A percentile compares a stretch with the other conserved stretches of the same genome.
Conservation (phyloP, 2,329 filamentous ascomycete genomes). For the Boeremia exigua region DNA sequence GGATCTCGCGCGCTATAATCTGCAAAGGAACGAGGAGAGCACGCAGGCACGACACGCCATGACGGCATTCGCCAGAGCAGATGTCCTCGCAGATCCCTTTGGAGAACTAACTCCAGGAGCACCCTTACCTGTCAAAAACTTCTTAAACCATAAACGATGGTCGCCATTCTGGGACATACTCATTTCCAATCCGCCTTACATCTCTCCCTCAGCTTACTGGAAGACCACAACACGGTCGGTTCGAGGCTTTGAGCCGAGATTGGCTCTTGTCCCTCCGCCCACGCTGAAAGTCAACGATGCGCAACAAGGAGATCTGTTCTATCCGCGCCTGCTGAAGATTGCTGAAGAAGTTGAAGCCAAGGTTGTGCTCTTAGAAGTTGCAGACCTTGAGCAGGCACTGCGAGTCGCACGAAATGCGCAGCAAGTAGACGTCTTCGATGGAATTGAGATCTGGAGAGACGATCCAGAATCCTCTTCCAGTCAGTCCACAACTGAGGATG, state of each 20-base stretch:
- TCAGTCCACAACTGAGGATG: conserved; percentile 5
- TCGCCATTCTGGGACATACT: conserved; percentile 64
- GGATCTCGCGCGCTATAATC: conserved; percentile 69
- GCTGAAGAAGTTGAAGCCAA: conserved; percentile 58
- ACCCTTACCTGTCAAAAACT: conserved; percentile 21
- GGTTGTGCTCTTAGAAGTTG: conserved; percentile 73
- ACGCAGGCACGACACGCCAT: conserved; percentile 23
- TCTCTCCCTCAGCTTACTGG: conserved; percentile 70
- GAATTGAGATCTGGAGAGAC: conserved; percentile 75
- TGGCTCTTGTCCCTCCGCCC: conserved; percentile 69
- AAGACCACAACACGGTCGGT: conserved; percentile 74
- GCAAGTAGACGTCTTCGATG: conserved; percentile 37
- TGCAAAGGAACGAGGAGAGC: conserved; percentile 48
- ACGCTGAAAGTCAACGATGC: conserved; percentile 22
- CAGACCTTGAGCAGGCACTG: conserved; percentile 69
- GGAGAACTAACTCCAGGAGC: conserved; percentile 34
- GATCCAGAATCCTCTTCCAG: conserved; percentile 40
- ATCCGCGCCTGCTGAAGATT: conserved; percentile 67
- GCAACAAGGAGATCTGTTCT: conserved; percentile 65
- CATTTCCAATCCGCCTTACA: conserved; percentile 90
- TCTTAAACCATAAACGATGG: conserved; percentile 19
- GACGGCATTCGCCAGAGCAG: conserved; percentile 56
- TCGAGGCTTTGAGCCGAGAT: conserved; percentile 77
- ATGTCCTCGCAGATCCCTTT: conserved; percentile 59
- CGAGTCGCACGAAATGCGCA: conserved; percentile 63